These are phyloP conservation scores for Yarrowia galli DNA, from an alignment of 1,139 yeast species.

Conservation along the genomic window DNA sequence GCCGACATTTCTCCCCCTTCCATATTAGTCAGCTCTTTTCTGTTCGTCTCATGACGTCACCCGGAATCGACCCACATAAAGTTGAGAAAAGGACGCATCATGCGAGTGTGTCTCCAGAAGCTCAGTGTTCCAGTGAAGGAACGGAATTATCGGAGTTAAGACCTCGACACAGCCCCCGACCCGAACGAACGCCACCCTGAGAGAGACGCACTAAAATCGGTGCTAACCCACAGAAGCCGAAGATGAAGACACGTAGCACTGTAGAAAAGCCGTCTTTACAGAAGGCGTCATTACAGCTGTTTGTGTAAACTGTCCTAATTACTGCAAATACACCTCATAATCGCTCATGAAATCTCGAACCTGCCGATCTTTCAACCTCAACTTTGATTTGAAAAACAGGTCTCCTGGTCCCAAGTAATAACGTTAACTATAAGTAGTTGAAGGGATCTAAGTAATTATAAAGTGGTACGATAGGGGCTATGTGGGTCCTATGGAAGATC, in stretches of 20 bases:
- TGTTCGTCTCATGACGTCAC: slow-evolving; percentile 26
- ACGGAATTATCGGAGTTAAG: slow-evolving; percentile 18
- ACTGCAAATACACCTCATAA: not conserved
- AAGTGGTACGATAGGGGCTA: too few species aligned
- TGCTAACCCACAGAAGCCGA: not conserved
- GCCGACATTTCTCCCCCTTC: not conserved
- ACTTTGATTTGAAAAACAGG: not conserved
- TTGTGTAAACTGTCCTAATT: too few species aligned
- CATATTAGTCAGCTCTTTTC: not conserved
- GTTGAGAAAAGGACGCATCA: not conserved
- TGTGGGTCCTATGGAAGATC: too few species aligned
- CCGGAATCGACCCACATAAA: not conserved
- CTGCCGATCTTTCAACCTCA: slow-evolving; percentile 22
- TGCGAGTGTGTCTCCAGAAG: too few species aligned
- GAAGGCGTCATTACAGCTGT: too few species aligned
- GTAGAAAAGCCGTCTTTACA: too few species aligned
- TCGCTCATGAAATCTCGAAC: slow-evolving; percentile 3
- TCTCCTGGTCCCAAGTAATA: not conserved
- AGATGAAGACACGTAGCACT: slow-evolving; percentile 7
- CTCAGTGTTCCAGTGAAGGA: too few species aligned
- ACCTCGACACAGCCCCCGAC: not conserved
- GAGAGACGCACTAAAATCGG: not conserved
- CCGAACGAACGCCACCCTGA: not conserved
- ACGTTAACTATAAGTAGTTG: not conserved
- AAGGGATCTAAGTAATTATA: too few species aligned